A percentile compares a stretch with the other conserved stretches of the same genome.
These are phyloP conservation scores for Huntiella decipiens DNA, from an alignment of 2,329 filamentous ascomycete genomes.

Conservation along the genomic window DNA sequence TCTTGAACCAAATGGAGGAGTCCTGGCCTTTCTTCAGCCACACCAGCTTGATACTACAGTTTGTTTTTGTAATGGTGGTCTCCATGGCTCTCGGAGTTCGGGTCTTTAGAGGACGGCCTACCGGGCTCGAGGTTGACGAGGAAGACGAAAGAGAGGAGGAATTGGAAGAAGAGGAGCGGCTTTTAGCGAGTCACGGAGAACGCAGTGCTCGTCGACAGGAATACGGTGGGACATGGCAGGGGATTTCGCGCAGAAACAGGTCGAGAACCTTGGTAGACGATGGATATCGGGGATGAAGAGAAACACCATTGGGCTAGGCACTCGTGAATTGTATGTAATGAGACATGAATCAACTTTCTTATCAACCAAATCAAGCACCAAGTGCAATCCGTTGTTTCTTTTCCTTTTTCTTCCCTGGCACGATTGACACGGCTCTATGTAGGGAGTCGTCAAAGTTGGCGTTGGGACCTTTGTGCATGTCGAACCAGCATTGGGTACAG, in stretches of 20 bases:
- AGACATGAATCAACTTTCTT: not conserved
- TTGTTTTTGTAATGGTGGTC: constrained; percentile 72
- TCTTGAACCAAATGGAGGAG: constrained; percentile 78
- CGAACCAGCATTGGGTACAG: constrained; percentile 60
- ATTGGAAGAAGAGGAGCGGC: no score
- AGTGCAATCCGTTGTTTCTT: constrained; percentile 17
- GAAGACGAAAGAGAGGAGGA: constrained; percentile 87
- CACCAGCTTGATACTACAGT: constrained; percentile 92
- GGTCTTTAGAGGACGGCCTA: constrained; percentile 60
- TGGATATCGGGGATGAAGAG: no score
- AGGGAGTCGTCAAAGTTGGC: constrained; percentile 52
- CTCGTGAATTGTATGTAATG: no score
- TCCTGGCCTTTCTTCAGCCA: constrained; percentile 92
- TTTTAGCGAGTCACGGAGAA: no score
- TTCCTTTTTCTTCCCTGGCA: constrained; percentile 18
- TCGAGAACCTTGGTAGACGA: not conserved
- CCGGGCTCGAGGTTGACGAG: constrained; percentile 62
- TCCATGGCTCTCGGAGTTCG: constrained; percentile 62
- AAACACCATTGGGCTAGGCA: no score
- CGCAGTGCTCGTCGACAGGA: not conserved
- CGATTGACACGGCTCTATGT: constrained; percentile 48
- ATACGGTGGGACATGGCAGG: constrained; percentile 8
- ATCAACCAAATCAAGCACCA: constrained; percentile 16
- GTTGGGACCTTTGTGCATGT: constrained; percentile 53
- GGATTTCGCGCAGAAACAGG: constrained; percentile 3